Evolutionary conservation across 177 flowering plant species (phyloP), one percentile per base, ranked within the genome.

Genomic region (Tripterygium wilfordii): DNA sequence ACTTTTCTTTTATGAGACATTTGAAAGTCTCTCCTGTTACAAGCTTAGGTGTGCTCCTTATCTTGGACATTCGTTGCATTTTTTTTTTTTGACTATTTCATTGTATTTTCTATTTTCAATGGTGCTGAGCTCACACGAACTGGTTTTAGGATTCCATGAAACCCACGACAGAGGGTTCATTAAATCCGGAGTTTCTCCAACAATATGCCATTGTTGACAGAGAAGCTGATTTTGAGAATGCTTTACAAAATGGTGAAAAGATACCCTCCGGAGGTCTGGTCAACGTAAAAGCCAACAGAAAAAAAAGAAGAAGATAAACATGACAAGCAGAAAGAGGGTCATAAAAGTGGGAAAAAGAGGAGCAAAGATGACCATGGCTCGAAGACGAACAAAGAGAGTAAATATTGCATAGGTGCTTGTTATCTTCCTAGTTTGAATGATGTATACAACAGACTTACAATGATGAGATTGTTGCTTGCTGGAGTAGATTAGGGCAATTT

Each of bases 191-290:
- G n/a, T 24, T 61, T 1, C 74, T 92, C 17, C 86, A 82, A 53
- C 80, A 75, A 46, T 88, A 70, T 70, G 91, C 88, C 12, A 82
- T 92, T 56, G 66, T 46, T 29, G 95, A 65, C 54, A 66, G 65
- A 43, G 92, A 79, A 56, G 77, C 65, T 29, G 95, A 80, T 51
- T 65, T 89, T 37, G 96, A 79, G 67, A 62, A 60, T 6, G 92
- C 96, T 45, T 49, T 94, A 66, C 74, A 67, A 40, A 76, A 63
- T 42, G 79, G 78, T 22, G 83, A 72, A 54, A 83, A 78, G 75
- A 49, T 81, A 21, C 47, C 66, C 2, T 44, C 83, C 0, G 70
- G 96, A 40, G 85, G 88, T 45, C 15, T 87, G 8, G 28, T 94
- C 23, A 94, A 88, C 60, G 77, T 94, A 27, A 85, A 83, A 63